Conservation (phyloP, 2,329 filamentous ascomycete species). For the Aspergillus candidus region DNA sequence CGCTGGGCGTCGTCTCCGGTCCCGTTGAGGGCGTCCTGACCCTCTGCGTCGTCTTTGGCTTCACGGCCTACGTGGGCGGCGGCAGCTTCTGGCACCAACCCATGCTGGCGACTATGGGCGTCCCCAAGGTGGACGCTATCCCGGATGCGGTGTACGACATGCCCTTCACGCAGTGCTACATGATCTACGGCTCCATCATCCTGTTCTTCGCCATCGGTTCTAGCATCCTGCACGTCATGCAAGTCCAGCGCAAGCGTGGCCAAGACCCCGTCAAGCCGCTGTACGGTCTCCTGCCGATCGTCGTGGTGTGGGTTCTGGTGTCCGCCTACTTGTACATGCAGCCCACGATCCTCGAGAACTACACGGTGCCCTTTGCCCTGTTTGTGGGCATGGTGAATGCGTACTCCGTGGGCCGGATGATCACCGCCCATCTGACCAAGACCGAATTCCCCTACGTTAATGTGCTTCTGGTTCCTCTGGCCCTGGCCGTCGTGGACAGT, state of each 20-base stretch:
- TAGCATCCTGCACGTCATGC: slow-evolving; percentile 75
- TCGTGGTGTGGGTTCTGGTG: slow-evolving; percentile 69
- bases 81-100: slow-evolving; percentile 90
- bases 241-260: slow-evolving; percentile 67
- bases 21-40: slow-evolving; percentile 92
- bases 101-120: slow-evolving; percentile 63
- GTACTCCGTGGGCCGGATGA: slow-evolving; percentile 92
- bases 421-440: slow-evolving; percentile 86
- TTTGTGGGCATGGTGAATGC: slow-evolving; percentile 89
- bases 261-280: slow-evolving; percentile 62
- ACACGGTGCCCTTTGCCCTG: slow-evolving; percentile 82
- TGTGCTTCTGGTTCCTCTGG: slow-evolving; percentile 70
- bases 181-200: slow-evolving; percentile 76
- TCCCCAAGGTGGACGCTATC: slow-evolving; percentile 59
- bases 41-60: slow-evolving; percentile 70
- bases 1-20: slow-evolving; percentile 83
- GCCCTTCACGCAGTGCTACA: slow-evolving; percentile 87
- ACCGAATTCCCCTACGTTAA: slow-evolving; percentile 87
- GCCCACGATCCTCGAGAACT: slow-evolving; percentile 71
- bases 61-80: slow-evolving; percentile 80
- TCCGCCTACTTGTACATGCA: slow-evolving; percentile 76
- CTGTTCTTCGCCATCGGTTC: slow-evolving; percentile 74
- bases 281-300: slow-evolving; percentile 76
- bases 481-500: slow-evolving; percentile 72
- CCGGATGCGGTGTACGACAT: slow-evolving; percentile 69